Base-by-base conservation (phyloP, 176 grass and related monocot genomes). In the Carex cristatella region DNA sequence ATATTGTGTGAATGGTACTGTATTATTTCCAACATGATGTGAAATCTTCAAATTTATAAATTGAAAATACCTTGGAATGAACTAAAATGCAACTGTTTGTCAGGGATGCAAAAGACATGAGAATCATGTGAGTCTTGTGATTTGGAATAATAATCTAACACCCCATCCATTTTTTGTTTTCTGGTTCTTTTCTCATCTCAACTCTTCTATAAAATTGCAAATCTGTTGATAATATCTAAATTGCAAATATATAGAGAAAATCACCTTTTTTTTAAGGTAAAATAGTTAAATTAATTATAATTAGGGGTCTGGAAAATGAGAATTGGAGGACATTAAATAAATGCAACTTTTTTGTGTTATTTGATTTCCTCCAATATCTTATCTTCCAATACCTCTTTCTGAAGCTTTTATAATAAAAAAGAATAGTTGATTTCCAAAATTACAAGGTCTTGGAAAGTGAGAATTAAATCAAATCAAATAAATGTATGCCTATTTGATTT, bases 291-390 rank as follows among this genome's bases (percentile, higher is more conserved):
- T 30, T 27, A 64, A 65, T 11, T 0, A 69, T 7, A 69, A 10
- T 72, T 48, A 72, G 69, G 4, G 38, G 15, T 3, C 38, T 72
- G 18, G 18, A 72, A 72, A 46, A 40, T 72, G 38, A 72, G 69
- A 72, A 72, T 72, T 72, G 38, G 69, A 72, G 69, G 61, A 48
- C 2, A 72, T 23, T 18, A 72, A 72, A 72, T 72, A 72, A 10
- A 72, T 72, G 69, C 69, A 48, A 9, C 10, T 71, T 38, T 19
- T 46, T 10, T 72, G 69, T 10, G 38, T 72, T 72, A 48, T 72
- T 72, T 72, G 18, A 72, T 72, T 72, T 72, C 40, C 69, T 72
- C 69, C 69, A 48, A 72, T 72, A 72, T 72, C 18, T 72, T 72
- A 48, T 7, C 69, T 72, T 72, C 40, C 40, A 72, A 44, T 72